phyloP scores from a whole-genome alignment of 441 rosid species.

The Populus tomentosa region DNA sequence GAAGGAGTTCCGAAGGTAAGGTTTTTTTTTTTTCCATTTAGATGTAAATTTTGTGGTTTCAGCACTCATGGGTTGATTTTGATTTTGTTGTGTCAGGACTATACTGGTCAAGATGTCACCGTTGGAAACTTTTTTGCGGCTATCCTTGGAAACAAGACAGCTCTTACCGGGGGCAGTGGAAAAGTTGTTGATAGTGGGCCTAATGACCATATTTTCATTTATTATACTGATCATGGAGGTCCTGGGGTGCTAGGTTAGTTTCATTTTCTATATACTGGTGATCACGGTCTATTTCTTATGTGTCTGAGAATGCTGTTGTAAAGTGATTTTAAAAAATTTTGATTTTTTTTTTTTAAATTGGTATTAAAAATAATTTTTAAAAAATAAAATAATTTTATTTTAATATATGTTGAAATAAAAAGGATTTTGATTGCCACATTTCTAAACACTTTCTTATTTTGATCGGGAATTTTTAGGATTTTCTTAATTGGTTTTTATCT shows the following conservation, averaged over 20 bases:
- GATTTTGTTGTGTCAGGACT: constrained; percentile 55
- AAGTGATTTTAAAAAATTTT: no score
- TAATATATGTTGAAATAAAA: no score
- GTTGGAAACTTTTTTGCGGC: constrained; percentile 71
- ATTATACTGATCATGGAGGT: constrained; percentile 90
- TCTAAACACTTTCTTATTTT: neutral
- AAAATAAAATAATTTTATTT: no score
- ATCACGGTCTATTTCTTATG: neutral
- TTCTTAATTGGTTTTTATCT: neutral
- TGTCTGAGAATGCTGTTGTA: no score
- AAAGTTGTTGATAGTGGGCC: constrained; percentile 91
- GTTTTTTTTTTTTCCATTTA: neutral
- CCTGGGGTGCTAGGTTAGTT: constrained; percentile 94
- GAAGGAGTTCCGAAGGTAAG: constrained; percentile 83
- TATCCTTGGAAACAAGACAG: constrained; percentile 76
- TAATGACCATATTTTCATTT: constrained; percentile 84
- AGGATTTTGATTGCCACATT: no score
- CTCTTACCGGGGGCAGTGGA: constrained; percentile 80
- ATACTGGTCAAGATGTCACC: constrained; percentile 68
- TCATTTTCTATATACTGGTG: neutral
- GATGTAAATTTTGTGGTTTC: neutral
- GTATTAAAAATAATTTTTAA: no score
- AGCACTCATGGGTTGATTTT: neutral
- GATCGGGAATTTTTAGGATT: neutral
- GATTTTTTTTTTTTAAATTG: no score